Conservation (phyloP, 2,329 filamentous ascomycete species). For the Xylaria sp. region DNA sequence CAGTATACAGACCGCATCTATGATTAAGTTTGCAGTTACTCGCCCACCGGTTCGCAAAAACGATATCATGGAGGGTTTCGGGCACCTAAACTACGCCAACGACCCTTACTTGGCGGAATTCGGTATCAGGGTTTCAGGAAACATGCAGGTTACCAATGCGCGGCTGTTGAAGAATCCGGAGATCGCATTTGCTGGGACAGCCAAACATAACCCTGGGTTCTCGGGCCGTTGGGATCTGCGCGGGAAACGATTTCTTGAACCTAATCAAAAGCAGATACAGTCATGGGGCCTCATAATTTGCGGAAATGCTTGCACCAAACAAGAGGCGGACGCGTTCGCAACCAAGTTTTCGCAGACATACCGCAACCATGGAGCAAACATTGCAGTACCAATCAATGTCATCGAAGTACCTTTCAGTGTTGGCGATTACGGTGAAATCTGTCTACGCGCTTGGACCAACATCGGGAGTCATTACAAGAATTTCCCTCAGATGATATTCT, state of each 20-base stretch:
- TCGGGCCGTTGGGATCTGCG: slow-evolving; percentile 87
- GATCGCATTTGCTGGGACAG: slow-evolving; percentile 66
- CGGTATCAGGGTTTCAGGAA: slow-evolving; percentile 69
- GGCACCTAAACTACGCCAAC: slow-evolving; percentile 67
- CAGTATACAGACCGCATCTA: slow-evolving; percentile 68
- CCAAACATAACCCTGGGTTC: slow-evolving; percentile 64
- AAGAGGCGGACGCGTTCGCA: slow-evolving; percentile 64
- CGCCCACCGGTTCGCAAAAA: slow-evolving; percentile 70
- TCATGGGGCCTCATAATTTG: slow-evolving; percentile 79
- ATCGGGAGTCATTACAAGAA: slow-evolving; percentile 59
- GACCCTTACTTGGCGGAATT: slow-evolving; percentile 77
- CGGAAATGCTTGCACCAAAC: slow-evolving; percentile 56
- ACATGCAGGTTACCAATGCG: slow-evolving; percentile 71
- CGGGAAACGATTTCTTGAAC: slow-evolving; percentile 74
- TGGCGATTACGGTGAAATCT: slow-evolving; percentile 57
- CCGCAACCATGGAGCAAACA: slow-evolving; percentile 55
- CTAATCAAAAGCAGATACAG: slow-evolving; percentile 66
- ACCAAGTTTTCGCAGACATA: slow-evolving; percentile 52
- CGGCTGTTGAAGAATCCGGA: slow-evolving; percentile 73
- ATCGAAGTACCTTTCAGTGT: slow-evolving; percentile 42
- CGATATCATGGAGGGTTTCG: slow-evolving; percentile 72
- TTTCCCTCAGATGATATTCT: slow-evolving; percentile 77
- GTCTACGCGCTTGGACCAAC: slow-evolving; percentile 60
- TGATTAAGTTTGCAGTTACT: slow-evolving; percentile 94
- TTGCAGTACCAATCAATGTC: slow-evolving; percentile 45